A percentile compares a stretch with the other conserved stretches of the same genome.
Conservation (phyloP, 2,329 filamentous ascomycete genomes). For the Cordyceps tenuipes region DNA sequence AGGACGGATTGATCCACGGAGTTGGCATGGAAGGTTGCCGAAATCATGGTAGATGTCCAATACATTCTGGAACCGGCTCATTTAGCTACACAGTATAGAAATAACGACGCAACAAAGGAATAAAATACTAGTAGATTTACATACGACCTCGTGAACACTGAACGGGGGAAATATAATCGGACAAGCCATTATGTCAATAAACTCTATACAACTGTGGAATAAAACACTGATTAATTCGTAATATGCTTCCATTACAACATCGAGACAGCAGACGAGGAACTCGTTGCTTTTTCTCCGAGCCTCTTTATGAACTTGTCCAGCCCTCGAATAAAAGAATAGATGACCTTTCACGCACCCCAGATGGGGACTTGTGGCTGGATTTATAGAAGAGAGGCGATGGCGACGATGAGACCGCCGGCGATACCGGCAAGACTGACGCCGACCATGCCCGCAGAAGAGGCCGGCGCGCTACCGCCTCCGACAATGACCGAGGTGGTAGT, state of each 20-base stretch:
- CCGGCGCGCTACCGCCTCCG: neutral
- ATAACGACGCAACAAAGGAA: too few relatives aligned
- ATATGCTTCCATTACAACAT: neutral
- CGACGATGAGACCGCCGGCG: slow-evolving; percentile 2
- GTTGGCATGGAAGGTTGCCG: too few relatives aligned
- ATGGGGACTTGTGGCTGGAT: neutral
- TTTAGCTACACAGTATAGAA: too few relatives aligned
- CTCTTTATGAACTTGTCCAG: too few relatives aligned
- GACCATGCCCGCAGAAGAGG: neutral
- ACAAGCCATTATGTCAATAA: neutral
- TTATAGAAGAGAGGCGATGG: slow-evolving; percentile 4
- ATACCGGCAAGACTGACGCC: neutral
- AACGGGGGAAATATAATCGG: neutral
- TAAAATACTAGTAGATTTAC: too few relatives aligned
- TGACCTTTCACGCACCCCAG: too few relatives aligned
- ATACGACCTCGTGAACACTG: too few relatives aligned
- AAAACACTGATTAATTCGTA: neutral
- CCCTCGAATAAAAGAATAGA: too few relatives aligned
- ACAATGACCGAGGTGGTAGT: neutral
- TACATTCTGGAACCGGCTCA: too few relatives aligned
- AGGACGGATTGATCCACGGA: neutral
- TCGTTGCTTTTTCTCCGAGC: too few relatives aligned
- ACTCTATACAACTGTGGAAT: neutral
- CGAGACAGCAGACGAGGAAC: neutral
- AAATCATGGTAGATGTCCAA: too few relatives aligned